A percentile compares a stretch with the other conserved stretches of the same genome.
Conservation (phyloP, 23 red algal species). For the Gracilaria gracilis region DNA sequence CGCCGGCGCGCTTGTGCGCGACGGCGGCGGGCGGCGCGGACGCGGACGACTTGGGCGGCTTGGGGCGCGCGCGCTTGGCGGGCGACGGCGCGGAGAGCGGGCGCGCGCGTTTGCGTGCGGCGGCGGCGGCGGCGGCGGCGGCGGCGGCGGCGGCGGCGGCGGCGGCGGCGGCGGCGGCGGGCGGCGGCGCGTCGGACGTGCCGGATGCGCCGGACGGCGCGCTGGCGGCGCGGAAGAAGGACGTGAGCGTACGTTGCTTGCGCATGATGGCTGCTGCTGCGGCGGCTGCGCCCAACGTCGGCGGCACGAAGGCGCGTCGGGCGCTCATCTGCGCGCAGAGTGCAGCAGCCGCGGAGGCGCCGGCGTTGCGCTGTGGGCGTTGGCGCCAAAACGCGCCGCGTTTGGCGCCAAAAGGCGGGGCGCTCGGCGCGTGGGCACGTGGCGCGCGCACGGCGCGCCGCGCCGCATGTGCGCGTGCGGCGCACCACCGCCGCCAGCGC, state of each 20-base stretch:
- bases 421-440: background rate
- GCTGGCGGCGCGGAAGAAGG: slow-evolving; percentile 55
- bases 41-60: background rate
- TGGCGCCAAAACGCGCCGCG: background rate
- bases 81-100: no score
- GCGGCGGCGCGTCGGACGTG: background rate
- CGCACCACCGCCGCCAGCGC: no score
- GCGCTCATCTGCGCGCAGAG: no score
- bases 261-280: slow-evolving; percentile 34
- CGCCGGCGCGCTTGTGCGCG: background rate
- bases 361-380: background rate
- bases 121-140: background rate
- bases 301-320: background rate
- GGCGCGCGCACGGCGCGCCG: no score
- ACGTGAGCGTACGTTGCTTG: slow-evolving; percentile 66
- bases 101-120: no score
- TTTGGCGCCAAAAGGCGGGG: background rate
- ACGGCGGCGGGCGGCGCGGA: background rate
- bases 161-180: background rate
- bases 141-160: slow-evolving; percentile 8
- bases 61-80: no score
- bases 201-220: background rate
- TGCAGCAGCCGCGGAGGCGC: no score
- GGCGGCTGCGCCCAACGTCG: no score
- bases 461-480: no score